Base-by-base conservation (phyloP, 2,329 filamentous ascomycete species). In the Aspergillus quadricinctus region DNA sequence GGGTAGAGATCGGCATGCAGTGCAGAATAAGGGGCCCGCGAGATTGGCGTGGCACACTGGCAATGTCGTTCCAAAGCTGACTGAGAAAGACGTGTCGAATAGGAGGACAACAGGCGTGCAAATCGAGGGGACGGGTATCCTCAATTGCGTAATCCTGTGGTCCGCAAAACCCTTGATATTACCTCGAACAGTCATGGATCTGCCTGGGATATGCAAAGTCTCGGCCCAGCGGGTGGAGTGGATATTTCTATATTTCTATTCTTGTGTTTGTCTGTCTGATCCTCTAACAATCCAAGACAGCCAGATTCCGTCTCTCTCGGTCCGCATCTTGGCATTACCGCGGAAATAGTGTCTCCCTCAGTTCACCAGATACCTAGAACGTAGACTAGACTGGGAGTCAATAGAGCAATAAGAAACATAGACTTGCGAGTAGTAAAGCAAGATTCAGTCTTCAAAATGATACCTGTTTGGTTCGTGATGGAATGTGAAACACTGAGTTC, bases 141-240 rank as follows among this genome's bases (percentile, higher is more conserved):
- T 35, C 55, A 56, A 56, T 64, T 64, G 62, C 61, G 62, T 64
- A 64, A 64, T 53, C 61, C 23, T 50, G 62, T 63, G 61, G 62
- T 57, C 59, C 59, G 58, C 56, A 31, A 27, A 53, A 55, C 54
- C 55, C 56, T 56, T 52, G 48, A 40, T 37, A 23, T 23, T 23
- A 29, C 48, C 48, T 27, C 21, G 10, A 23, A 45, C 8, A 23
- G 41, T 54, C 37, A 35, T 50, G 41, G 53, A 57, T 49, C 50
- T 27, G 27, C 48, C 45, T 31, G 29, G 48, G 54, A 52, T 37
- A 50, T 29, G 51, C 52, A 58, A 56, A 54, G 48, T 51, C 48
- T 46, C 40, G 49, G 43, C 31, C 29, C 43, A 29, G 45, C 52
- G 53, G 49, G 49, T 57, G 55, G 40, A 25, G 31, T 35, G 31